Conservation (phyloP, 202 grass and related monocot genomes). For the Panicum virgatum region DNA sequence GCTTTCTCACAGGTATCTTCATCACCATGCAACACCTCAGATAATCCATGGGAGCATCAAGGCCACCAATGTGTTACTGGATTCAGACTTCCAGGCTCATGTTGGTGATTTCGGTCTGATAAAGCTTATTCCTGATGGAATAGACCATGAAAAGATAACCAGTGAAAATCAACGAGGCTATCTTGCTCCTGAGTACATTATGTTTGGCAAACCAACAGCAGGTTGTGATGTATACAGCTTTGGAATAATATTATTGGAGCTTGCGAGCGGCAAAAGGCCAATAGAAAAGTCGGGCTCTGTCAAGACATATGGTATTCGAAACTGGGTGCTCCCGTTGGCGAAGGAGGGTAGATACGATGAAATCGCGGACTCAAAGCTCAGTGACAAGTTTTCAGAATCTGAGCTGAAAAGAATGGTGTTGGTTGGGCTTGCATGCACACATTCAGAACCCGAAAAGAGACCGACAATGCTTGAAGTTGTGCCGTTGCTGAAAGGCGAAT, state of each 20-base stretch:
- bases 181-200: constrained; percentile 75
- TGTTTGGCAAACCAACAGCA: constrained; percentile 61
- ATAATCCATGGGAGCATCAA: constrained; percentile 79
- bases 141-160: constrained; percentile 53
- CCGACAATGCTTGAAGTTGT: constrained; percentile 63
- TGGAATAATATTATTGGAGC: constrained; percentile 69
- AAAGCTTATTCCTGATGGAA: constrained; percentile 58
- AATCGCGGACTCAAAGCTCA: constrained; percentile 73
- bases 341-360: constrained; percentile 67
- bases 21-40: constrained; percentile 53
- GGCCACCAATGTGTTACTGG: constrained; percentile 71
- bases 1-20: constrained; percentile 62
- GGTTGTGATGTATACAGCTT: constrained; percentile 84
- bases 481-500: constrained; percentile 62
- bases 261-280: constrained; percentile 68
- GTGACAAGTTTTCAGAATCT: constrained; percentile 62
- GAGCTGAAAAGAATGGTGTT: constrained; percentile 76
- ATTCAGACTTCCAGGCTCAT: constrained; percentile 62
- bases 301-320: constrained; percentile 49
- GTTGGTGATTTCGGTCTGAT: constrained; percentile 76
- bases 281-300: constrained; percentile 44
- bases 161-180: constrained; percentile 67
- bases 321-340: constrained; percentile 71
- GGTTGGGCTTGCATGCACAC: constrained; percentile 67
- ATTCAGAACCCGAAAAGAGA: constrained; percentile 65